phyloP scores from a whole-genome alignment of 2,329 filamentous ascomycete species.

The Mycosphaerella sp. region DNA sequence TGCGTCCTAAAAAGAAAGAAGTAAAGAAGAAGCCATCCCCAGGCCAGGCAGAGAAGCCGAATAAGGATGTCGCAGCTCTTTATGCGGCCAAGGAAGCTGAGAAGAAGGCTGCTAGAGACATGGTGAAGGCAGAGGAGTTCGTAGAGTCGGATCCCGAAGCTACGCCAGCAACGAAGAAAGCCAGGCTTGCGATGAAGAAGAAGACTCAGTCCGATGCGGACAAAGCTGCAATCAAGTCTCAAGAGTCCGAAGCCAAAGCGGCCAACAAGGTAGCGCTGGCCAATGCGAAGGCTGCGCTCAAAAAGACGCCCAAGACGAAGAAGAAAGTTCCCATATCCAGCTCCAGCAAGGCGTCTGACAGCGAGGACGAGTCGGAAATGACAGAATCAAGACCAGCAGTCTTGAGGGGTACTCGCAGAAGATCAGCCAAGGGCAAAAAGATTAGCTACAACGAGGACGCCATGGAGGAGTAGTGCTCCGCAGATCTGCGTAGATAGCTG shows the following conservation, averaged over 20 bases:
- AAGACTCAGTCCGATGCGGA: conserved; percentile 22
- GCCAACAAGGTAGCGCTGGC: conserved; percentile 7
- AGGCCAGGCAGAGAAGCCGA: conserved; percentile 33
- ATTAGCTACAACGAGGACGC: conserved; percentile 20
- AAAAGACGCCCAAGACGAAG: conserved; percentile 8
- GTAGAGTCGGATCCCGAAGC: conserved; percentile 33
- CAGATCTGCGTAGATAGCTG: too few relatives aligned
- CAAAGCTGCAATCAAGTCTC: conserved; percentile 22
- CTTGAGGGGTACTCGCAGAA: conserved; percentile 13
- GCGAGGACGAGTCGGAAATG: conserved; percentile 1
- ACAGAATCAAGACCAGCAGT: conserved; percentile 9
- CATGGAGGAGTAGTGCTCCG: neutral
- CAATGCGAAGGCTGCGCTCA: conserved; percentile 2
- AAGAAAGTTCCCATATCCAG: conserved; percentile 21
- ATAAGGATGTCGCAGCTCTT: conserved; percentile 27
- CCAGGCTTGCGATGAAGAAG: conserved; percentile 33
- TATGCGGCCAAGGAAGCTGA: conserved; percentile 27
- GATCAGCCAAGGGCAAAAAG: conserved; percentile 14
- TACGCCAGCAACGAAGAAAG: conserved; percentile 38
- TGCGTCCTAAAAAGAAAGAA: conserved; percentile 70
- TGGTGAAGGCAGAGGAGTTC: conserved; percentile 22
- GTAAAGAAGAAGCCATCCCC: conserved; percentile 49
- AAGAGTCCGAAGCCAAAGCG: conserved; percentile 13
- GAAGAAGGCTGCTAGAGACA: conserved; percentile 26
- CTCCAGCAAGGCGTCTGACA: conserved; percentile 14